A percentile compares a stretch with the other conserved stretches of the same genome.
Conservation (phyloP, 2,329 filamentous ascomycete species). For the Trichoderma sp. region DNA sequence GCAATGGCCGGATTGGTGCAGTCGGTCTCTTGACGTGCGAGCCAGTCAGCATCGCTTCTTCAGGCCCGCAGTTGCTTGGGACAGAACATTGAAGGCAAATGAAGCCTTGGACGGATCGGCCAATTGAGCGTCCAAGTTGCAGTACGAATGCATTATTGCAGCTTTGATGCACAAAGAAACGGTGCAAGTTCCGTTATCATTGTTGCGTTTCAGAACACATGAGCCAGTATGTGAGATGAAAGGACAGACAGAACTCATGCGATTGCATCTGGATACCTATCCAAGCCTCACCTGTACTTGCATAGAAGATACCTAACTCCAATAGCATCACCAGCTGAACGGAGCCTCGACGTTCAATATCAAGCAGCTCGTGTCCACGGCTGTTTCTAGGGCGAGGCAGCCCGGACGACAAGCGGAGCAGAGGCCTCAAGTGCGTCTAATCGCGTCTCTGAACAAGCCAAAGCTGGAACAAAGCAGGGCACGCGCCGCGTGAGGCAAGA, state of each 20-base stretch:
- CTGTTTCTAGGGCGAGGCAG: background rate
- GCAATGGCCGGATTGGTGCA: conserved; percentile 15
- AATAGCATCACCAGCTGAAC: no score
- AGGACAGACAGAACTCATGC: background rate
- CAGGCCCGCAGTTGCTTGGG: conserved; percentile 16
- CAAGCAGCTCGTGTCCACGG: conserved; percentile 9
- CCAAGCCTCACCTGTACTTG: background rate
- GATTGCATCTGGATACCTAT: background rate
- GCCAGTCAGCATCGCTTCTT: conserved; percentile 22
- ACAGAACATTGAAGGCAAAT: background rate
- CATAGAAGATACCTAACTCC: no score
- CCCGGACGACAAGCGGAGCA: conserved; percentile 1
- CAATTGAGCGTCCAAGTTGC: background rate
- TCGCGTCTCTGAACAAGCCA: background rate
- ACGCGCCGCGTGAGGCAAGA: no score
- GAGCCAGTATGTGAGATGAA: background rate
- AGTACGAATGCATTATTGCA: background rate
- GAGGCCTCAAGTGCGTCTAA: background rate
- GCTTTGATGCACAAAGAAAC: background rate
- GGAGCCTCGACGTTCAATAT: background rate
- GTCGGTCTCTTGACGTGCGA: conserved; percentile 6
- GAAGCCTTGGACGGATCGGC: background rate
- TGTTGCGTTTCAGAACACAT: background rate
- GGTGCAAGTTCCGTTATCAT: background rate
- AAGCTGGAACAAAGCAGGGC: background rate